These are phyloP conservation scores for Diplogelasinospora grovesii DNA, from an alignment of 495 filamentous ascomycete genomes.

Conservation along the genomic window DNA sequence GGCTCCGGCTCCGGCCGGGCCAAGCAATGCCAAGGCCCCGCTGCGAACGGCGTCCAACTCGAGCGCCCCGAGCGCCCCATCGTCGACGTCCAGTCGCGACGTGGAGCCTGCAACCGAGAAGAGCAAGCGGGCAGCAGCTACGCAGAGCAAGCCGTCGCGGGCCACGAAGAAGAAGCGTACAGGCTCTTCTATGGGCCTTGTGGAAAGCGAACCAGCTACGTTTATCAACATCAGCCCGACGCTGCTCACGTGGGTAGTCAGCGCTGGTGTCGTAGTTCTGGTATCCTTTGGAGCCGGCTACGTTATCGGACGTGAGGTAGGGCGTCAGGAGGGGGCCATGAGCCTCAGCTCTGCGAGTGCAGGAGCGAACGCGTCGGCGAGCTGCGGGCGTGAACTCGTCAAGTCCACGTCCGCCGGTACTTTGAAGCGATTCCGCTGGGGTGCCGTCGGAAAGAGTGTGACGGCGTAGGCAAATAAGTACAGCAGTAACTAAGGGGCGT, in stretches of 20 bases:
- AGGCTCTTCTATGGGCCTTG: conserved; percentile 7
- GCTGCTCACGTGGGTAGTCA: conserved; percentile 84
- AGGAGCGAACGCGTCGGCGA: conserved; percentile 35
- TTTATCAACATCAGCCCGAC: conserved; percentile 61
- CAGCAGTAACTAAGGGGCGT: too few relatives aligned
- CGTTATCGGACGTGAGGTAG: conserved; percentile 77
- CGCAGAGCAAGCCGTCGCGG: conserved; percentile 29
- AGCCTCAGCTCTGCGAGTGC: conserved; percentile 32
- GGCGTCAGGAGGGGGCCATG: conserved; percentile 52
- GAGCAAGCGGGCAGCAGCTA: conserved; percentile 45
- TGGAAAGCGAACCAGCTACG: conserved; percentile 5
- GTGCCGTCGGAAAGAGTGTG: conserved; percentile 34
- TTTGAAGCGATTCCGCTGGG: conserved; percentile 43
- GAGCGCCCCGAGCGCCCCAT: conserved; percentile 22
- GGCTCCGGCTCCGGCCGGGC: conserved; percentile 6
- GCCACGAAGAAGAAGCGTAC: conserved; percentile 52
- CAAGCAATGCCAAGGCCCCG: conserved; percentile 19
- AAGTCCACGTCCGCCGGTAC: conserved; percentile 30
- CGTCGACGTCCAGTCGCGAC: conserved; percentile 25
- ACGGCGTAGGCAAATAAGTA: conserved; percentile 36
- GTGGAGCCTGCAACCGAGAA: conserved; percentile 41
- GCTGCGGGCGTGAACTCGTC: conserved; percentile 39
- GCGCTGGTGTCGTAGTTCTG: conserved; percentile 85
- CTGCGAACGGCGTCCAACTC: conserved; percentile 27
- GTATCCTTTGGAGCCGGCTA: conserved; percentile 92